Evolutionary conservation across 805 yeast genomes (phyloP), one percentile per base, ranked within the genome.

Genomic region (Cephaloascus fragrans): DNA sequence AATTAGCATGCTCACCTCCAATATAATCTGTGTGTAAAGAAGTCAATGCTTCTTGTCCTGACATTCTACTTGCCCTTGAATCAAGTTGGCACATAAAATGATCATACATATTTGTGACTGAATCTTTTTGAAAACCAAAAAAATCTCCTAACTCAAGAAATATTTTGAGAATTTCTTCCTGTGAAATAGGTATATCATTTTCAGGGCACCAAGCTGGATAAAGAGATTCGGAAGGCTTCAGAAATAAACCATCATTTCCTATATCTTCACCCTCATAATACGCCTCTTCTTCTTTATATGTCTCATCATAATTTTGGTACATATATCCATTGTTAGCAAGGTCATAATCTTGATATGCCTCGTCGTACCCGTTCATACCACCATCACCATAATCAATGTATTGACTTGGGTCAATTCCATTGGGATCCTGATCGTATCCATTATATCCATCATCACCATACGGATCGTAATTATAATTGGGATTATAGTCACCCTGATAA

Each of bases 1-100:
- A 90, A 59, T 90, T 90, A 3, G 97, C 75, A 43, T 79, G 67
- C 37, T 80, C 85, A 15, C 97, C 97, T 0, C 96, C 97, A 44
- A 90, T 86, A 58, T 90, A 90, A 44, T 89, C 95, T 1, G 87
- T 80, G 59, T 90, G 97, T 26, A 90, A 60, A 0, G 90, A 75
- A 2, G 78, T 52, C 41, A 90, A 63, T 0, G 97, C 97, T 41
- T 63, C 71, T 28, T 64, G 57, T 3, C 95, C 83, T 2, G 79
- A 59, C 71, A 81, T 75, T 44, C 97, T 73, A 43, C 94, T 76
- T 0, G 95, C 74, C 42, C 96, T 74, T 5, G 97, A 89, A 50
- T 90, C 96, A 42, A 90, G 64, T 54, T 84, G 83, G 4, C 71
- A 64, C 82, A 90, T 71, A 43, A 88, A 67, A 51, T 80, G 88